Conservation (phyloP, 139 green algal species). For the Pseudopediastrum boryanum region DNA sequence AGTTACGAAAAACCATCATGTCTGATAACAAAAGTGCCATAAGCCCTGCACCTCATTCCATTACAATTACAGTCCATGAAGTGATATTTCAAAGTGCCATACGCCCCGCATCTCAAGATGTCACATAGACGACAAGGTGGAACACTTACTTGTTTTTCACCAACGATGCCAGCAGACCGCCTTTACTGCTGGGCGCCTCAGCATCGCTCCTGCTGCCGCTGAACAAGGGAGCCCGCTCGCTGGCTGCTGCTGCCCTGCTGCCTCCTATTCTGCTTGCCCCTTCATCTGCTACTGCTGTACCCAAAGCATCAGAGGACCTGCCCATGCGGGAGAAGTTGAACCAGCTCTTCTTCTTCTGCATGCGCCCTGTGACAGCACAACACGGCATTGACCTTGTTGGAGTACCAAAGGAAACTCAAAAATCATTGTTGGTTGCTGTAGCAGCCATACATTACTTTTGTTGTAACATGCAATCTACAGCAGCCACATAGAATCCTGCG, state of each 20-base stretch:
- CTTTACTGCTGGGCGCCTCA: not conserved
- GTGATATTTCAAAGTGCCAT: too few relatives aligned
- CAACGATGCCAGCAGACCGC: conserved; percentile 21
- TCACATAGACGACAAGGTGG: too few relatives aligned
- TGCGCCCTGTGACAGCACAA: not conserved
- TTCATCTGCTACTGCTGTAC: too few relatives aligned
- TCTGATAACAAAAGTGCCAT: not conserved
- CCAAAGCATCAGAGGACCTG: too few relatives aligned
- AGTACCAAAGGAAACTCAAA: too few relatives aligned
- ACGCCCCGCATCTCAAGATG: not conserved
- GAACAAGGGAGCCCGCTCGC: not conserved
- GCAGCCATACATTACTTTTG: too few relatives aligned
- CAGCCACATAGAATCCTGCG: too few relatives aligned
- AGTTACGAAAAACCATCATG: not conserved
- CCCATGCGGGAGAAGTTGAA: conserved; percentile 32
- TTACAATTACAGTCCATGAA: not conserved
- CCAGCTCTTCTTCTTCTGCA: conserved; percentile 6
- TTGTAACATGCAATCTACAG: too few relatives aligned
- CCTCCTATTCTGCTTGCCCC: not conserved
- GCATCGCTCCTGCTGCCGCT: conserved; percentile 8
- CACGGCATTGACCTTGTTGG: too few relatives aligned
- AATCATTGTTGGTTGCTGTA: too few relatives aligned
- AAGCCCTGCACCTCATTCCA: not conserved
- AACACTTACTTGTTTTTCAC: conserved; percentile 38
- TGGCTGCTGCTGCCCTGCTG: conserved; percentile 9